Conservation (phyloP, 768 basidiomycete species). For the Suillus subluteus region DNA sequence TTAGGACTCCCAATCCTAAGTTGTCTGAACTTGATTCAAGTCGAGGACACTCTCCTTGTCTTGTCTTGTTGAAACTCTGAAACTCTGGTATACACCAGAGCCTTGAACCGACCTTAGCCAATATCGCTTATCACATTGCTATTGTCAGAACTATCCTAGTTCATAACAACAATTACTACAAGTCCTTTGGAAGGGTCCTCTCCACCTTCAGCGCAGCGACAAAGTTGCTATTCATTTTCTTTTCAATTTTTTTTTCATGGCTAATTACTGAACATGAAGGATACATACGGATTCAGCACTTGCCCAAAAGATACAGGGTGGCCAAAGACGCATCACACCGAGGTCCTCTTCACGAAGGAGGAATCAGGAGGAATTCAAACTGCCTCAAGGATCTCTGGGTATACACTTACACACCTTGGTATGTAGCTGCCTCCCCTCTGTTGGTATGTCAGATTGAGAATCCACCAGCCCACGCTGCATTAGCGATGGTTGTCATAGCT, state of each 20-base stretch:
- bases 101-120: no score
- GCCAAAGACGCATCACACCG: neutral
- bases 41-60: no score
- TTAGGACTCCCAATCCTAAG: no score
- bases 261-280: neutral
- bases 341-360: neutral
- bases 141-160: no score
- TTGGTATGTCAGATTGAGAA: neutral
- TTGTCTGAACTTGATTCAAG: no score
- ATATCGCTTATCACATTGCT: no score
- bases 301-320: neutral
- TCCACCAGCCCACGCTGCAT: neutral
- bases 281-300: neutral
- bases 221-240: neutral
- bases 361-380: neutral
- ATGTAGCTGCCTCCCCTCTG: neutral
- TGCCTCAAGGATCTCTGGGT: neutral
- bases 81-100: no score
- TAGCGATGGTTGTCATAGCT: neutral
- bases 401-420: neutral
- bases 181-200: neutral
- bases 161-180: no score
- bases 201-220: neutral
- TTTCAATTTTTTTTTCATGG: neutral
- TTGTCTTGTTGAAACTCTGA: no score